A percentile compares a stretch with the other conserved stretches of the same genome.
Evolutionary conservation across 805 yeast genomes (phyloP).

Genomic region (Schwanniomyces pseudopolymorphus): DNA sequence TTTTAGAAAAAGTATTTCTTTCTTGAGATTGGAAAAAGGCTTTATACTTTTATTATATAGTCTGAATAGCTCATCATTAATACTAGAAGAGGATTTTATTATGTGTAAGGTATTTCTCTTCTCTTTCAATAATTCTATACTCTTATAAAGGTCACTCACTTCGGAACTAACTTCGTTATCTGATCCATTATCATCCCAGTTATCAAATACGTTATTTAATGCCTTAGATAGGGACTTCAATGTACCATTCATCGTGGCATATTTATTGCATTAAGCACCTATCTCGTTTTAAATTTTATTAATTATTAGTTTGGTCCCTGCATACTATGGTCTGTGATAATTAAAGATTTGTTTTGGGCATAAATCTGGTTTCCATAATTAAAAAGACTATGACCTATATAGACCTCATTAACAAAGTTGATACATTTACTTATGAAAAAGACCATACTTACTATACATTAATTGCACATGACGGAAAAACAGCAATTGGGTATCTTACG

Average conservation of each 20-base stretch:
- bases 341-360: constrained; percentile 3
- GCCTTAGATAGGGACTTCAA: constrained; percentile 26
- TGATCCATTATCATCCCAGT: constrained; percentile 15
- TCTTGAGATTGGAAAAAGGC: constrained; percentile 23
- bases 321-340: background rate
- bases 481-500: constrained; percentile 28
- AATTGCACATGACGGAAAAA: constrained; percentile 26
- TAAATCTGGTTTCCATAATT: background rate
- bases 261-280: background rate
- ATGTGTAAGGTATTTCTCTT: constrained; percentile 36
- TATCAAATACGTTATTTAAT: constrained; percentile 22
- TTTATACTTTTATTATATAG: constrained; percentile 31
- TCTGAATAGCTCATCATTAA: constrained; percentile 36
- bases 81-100: constrained; percentile 24
- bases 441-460: constrained; percentile 20
- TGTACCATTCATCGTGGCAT: constrained; percentile 19
- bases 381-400: background rate
- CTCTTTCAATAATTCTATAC: constrained; percentile 17
- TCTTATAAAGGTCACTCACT: constrained; percentile 11
- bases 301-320: background rate
- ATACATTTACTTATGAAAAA: constrained; percentile 26
- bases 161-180: constrained; percentile 5
- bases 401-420: constrained; percentile 25
- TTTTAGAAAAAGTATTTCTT: constrained; percentile 40
- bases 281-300: background rate